phyloP scores from a whole-genome alignment of 352 stramenopile genomes.

The Globisporangium perplexum region DNA sequence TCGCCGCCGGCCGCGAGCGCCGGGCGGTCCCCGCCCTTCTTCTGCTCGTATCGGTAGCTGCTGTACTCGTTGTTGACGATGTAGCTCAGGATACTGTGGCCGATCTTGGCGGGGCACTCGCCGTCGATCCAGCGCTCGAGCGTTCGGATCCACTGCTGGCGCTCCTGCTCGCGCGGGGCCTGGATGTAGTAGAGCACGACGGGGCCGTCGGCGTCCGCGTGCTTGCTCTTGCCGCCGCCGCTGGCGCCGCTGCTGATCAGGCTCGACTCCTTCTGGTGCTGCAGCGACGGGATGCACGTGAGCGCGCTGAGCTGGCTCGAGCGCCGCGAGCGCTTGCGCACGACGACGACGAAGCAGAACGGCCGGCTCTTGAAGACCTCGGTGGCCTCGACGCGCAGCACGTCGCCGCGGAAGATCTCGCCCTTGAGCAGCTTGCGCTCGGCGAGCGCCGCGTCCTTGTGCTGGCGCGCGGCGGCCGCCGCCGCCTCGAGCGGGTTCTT shows the following conservation, averaged over 20 bases:
- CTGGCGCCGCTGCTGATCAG: too few species aligned
- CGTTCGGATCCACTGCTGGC: constrained; percentile 63
- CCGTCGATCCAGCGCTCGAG: constrained; percentile 72
- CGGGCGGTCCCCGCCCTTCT: too few species aligned
- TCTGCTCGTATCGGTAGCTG: constrained; percentile 56
- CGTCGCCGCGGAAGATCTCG: constrained; percentile 50
- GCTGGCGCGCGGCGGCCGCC: too few species aligned
- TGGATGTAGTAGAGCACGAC: constrained; percentile 73
- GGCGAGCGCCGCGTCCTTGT: constrained; percentile 21
- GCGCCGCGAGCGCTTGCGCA: constrained; percentile 46
- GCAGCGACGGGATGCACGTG: constrained; percentile 31
- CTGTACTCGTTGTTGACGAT: constrained; percentile 76
- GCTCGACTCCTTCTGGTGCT: constrained; percentile 55
- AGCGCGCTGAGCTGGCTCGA: constrained; percentile 18
- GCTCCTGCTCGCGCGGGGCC: constrained; percentile 48
- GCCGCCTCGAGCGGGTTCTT: constrained; percentile 45
- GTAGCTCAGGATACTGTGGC: constrained; percentile 59
- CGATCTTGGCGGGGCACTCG: constrained; percentile 42
- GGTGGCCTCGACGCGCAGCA: constrained; percentile 50
- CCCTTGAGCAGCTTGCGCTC: constrained; percentile 65
- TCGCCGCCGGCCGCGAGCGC: too few species aligned
- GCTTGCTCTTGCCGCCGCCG: constrained; percentile 12
- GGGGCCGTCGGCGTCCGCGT: constrained; percentile 39
- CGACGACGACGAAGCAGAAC: constrained; percentile 57
- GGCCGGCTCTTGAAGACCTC: constrained; percentile 58